phyloP scores from a whole-genome alignment of 345 rosid genomes.

The Moricandia moricandioides region DNA sequence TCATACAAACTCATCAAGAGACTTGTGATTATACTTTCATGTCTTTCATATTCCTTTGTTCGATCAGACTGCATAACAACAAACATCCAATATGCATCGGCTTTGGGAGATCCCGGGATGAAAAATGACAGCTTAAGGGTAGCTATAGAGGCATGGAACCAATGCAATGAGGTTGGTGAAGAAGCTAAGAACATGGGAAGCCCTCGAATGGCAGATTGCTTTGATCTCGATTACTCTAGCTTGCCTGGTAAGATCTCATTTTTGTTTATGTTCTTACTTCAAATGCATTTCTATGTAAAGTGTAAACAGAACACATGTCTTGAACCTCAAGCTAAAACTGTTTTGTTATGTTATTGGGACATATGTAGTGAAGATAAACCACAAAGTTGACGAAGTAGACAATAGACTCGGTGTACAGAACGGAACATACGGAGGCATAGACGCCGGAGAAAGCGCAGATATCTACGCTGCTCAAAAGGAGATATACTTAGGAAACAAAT shows the following conservation, averaged over 20 bases:
- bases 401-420: conserved; percentile 50
- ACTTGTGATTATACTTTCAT: conserved; percentile 17
- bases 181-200: conserved; percentile 63
- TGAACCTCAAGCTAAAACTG: neutral
- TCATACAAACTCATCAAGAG: conserved; percentile 11
- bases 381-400: conserved; percentile 56
- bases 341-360: conserved; percentile 23
- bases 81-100: conserved; percentile 12
- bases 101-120: conserved; percentile 43
- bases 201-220: conserved; percentile 80
- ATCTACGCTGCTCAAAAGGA: conserved; percentile 59
- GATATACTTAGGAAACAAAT: conserved; percentile 56
- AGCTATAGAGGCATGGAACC: conserved; percentile 70
- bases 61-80: conserved; percentile 3
- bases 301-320: too few species aligned
- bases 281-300: neutral
- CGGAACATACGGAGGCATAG: conserved; percentile 38
- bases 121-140: conserved; percentile 50
- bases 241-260: conserved; percentile 24
- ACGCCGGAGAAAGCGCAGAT: conserved; percentile 39
- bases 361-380: conserved; percentile 30
- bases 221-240: conserved; percentile 43
- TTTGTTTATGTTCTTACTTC: conserved; percentile 10
- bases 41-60: conserved; percentile 23
- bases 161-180: conserved; percentile 69